These are phyloP conservation scores for Choiromyces venosus DNA, from an alignment of 495 filamentous ascomycete species.

Conservation along the genomic window DNA sequence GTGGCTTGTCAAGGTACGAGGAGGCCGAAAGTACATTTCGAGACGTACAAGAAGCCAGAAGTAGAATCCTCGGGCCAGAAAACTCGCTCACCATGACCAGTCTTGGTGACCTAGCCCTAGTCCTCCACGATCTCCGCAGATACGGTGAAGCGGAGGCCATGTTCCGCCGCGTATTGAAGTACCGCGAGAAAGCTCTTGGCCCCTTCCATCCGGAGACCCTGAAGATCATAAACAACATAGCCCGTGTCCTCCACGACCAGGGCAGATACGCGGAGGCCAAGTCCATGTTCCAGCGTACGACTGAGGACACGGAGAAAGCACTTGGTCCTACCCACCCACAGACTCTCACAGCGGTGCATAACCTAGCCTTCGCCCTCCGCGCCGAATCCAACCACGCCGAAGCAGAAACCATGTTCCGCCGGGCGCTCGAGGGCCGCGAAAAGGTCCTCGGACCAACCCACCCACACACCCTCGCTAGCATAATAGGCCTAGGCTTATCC, in stretches of 20 bases:
- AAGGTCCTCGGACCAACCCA: conserved; percentile 19
- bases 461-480: conserved; percentile 10
- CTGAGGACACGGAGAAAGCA: background rate
- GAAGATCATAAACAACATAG: conserved; percentile 34
- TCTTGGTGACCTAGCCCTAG: too few relatives aligned
- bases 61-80: too few relatives aligned
- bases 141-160: conserved; percentile 39
- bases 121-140: background rate
- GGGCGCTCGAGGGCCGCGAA: conserved; percentile 31
- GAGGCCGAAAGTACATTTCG: too few relatives aligned
- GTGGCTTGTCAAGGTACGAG: too few relatives aligned
- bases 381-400: conserved; percentile 27
- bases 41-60: too few relatives aligned
- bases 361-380: background rate
- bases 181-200: conserved; percentile 32
- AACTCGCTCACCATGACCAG: too few relatives aligned
- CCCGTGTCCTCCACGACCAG: background rate
- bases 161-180: conserved; percentile 27
- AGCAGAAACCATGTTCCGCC: conserved; percentile 35
- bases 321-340: background rate
- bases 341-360: conserved; percentile 5
- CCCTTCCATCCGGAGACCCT: conserved; percentile 43
- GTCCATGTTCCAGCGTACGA: too few relatives aligned
- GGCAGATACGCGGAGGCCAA: too few relatives aligned
- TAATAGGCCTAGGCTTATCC: conserved; percentile 12